Evolutionary conservation across 2,329 filamentous ascomycete genomes (phyloP).

Genomic region (Pseudogymnoascus sp.): DNA sequence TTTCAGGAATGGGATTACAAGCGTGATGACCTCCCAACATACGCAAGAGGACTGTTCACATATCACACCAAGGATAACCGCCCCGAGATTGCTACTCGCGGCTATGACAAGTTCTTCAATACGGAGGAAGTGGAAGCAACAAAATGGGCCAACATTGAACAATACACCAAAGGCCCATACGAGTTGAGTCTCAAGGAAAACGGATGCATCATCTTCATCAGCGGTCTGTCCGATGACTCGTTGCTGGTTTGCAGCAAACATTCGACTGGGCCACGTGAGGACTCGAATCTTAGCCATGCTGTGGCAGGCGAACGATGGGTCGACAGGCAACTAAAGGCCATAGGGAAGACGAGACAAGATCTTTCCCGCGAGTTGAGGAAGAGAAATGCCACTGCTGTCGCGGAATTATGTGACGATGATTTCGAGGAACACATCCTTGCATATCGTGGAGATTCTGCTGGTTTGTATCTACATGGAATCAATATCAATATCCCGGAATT

Average conservation of each 20-base stretch:
- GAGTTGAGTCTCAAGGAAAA: constrained; percentile 97
- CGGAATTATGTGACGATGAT: constrained; percentile 88
- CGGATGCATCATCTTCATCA: constrained; percentile 98
- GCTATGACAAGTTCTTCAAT: constrained; percentile 99
- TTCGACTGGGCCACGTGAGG: constrained; percentile 74
- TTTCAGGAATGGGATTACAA: constrained; percentile 97
- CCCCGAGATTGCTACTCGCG: constrained; percentile 74
- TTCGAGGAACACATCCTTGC: constrained; percentile 97
- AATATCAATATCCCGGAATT: constrained; percentile 95
- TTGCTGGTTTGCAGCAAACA: constrained; percentile 98
- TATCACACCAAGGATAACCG: constrained; percentile 55
- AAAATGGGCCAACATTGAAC: constrained; percentile 70
- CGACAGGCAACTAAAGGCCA: constrained; percentile 64
- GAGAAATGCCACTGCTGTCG: constrained; percentile 89
- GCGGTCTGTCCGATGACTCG: constrained; percentile 80
- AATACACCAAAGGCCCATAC: constrained; percentile 75
- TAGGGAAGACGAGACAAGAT: constrained; percentile 73
- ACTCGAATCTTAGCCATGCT: constrained; percentile 71
- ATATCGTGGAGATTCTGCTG: constrained; percentile 73
- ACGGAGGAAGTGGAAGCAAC: constrained; percentile 74
- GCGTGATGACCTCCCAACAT: constrained; percentile 73
- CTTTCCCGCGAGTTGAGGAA: constrained; percentile 66
- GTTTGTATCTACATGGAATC: constrained; percentile 90
- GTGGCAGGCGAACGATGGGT: constrained; percentile 74
- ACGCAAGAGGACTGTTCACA: constrained; percentile 93